Evolutionary conservation across 495 filamentous ascomycete species (phyloP).

Genomic region (Aspergillus nidulans): DNA sequence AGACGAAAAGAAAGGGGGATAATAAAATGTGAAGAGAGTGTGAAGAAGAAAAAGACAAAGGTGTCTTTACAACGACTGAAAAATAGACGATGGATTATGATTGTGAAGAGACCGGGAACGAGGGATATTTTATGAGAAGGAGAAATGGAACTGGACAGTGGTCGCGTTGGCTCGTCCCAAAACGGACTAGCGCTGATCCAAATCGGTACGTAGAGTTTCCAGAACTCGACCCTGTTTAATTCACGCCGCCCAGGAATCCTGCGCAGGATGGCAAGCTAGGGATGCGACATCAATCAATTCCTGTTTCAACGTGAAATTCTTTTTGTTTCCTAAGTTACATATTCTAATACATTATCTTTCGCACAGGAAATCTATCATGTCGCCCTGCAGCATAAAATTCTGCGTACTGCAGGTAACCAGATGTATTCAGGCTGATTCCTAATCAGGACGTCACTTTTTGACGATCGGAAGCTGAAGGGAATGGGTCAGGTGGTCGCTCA

Average conservation of each 20-base stretch:
- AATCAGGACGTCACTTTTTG: conserved; percentile 6
- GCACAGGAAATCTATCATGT: background rate
- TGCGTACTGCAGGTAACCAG: too few species aligned
- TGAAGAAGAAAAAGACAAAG: background rate
- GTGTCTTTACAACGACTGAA: background rate
- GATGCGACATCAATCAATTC: conserved; percentile 1
- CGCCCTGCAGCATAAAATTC: background rate
- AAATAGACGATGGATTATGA: conserved; percentile 3
- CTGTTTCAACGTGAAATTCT: background rate
- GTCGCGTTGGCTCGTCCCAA: conserved; percentile 7
- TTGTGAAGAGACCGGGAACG: conserved; percentile 6
- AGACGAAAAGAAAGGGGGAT: conserved; percentile 8
- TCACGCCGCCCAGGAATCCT: background rate
- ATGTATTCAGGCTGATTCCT: background rate
- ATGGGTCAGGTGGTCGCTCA: conserved; percentile 17
- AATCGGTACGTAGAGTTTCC: conserved; percentile 2
- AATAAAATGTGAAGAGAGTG: background rate
- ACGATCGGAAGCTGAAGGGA: background rate
- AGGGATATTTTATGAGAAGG: conserved; percentile 17
- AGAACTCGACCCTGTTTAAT: background rate
- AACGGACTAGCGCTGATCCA: conserved; percentile 19
- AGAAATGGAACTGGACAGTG: conserved; percentile 8
- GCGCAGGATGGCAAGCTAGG: background rate
- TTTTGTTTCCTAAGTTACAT: background rate
- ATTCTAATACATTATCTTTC: background rate